Base-by-base conservation (phyloP, 164 flowering plant species). In the Platanus orientalis region DNA sequence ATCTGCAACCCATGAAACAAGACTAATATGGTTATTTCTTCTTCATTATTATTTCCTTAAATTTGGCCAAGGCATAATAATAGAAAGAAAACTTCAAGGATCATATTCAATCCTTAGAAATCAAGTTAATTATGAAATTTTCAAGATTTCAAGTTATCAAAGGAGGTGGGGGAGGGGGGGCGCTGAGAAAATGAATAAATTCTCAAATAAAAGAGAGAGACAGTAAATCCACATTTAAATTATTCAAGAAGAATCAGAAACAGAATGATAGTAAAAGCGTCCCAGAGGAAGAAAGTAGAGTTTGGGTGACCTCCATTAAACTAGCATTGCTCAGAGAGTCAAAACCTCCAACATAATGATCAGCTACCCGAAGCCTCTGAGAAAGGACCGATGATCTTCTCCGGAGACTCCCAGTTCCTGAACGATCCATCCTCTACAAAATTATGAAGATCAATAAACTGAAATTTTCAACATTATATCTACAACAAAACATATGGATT, bases 221-320 rank as follows among this genome's bases (percentile, higher is more conserved):
- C n/a, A n/a, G n/a, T n/a, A n/a, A n/a, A n/a, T n/a, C n/a, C n/a
- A n/a, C n/a, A n/a, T n/a, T n/a, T n/a, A n/a, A n/a, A n/a, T n/a
- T n/a, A n/a, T n/a, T n/a, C n/a, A n/a, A 52, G 9, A 12, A 11
- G 5, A 26, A 27, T 4, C 16, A 12, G 32, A 26, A 27, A 53
- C 25, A 49, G 25, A 49, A 21, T n/a, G 52, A 13, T 17, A 53
- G 13, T 27, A 24, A 23, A 51, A 24, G 10, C 12, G 19, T 9
- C 0, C 16, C 7, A 53, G 4, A 27, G n/a, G 34, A 53, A 53
- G 56, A 26, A 14, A 32, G 16, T 13, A 44, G 51, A 60, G 25
- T 24, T 40, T 14, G 9, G 39, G 14, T 29, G 76, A 92, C 96
- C 96, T 92, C 98, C 96, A 90, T 85, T 10, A 83, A 71, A 73